A percentile compares a stretch with the other conserved stretches of the same genome.
These are phyloP conservation scores for Fusarium nodosum DNA, from an alignment of 2,329 filamentous ascomycete genomes.

Conservation along the genomic window DNA sequence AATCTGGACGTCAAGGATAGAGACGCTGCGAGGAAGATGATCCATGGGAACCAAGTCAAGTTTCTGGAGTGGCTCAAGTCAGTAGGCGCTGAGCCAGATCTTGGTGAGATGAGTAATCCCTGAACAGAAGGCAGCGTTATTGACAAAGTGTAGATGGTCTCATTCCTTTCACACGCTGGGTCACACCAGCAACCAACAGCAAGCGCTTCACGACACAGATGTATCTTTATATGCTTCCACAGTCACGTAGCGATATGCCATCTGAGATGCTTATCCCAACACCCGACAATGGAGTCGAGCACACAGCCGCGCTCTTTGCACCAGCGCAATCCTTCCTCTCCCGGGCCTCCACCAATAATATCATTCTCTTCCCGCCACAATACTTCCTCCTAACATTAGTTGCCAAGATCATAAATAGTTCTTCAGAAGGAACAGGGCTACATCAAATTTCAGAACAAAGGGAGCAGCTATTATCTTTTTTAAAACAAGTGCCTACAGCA, in stretches of 20 bases:
- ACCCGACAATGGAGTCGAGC: constrained; percentile 76
- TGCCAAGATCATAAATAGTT: constrained; percentile 62
- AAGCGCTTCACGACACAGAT: constrained; percentile 95
- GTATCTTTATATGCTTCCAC: constrained; percentile 92
- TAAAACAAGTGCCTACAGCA: constrained; percentile 61
- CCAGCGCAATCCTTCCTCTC: constrained; percentile 77
- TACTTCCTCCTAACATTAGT: constrained; percentile 78
- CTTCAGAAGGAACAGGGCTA: constrained; percentile 44
- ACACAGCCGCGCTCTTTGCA: constrained; percentile 83
- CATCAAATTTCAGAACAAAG: constrained; percentile 63
- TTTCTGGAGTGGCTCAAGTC: constrained; percentile 75
- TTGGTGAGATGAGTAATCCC: constrained; percentile 61
- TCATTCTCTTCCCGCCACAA: constrained; percentile 93
- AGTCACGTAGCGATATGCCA: constrained; percentile 48
- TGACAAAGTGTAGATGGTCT: constrained; percentile 66
- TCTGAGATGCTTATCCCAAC: constrained; percentile 72
- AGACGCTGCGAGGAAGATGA: constrained; percentile 74
- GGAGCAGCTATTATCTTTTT: constrained; percentile 66
- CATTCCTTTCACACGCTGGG: constrained; percentile 90
- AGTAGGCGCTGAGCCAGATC: constrained; percentile 73
- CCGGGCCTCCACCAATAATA: constrained; percentile 71
- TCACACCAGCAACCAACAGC: constrained; percentile 80
- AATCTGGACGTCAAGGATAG: constrained; percentile 71
- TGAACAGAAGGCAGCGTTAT: not conserved
- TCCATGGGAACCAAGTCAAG: constrained; percentile 74